These are phyloP conservation scores for Clonostachys byssicola DNA, from an alignment of 2,329 filamentous ascomycete species.

Conservation along the genomic window DNA sequence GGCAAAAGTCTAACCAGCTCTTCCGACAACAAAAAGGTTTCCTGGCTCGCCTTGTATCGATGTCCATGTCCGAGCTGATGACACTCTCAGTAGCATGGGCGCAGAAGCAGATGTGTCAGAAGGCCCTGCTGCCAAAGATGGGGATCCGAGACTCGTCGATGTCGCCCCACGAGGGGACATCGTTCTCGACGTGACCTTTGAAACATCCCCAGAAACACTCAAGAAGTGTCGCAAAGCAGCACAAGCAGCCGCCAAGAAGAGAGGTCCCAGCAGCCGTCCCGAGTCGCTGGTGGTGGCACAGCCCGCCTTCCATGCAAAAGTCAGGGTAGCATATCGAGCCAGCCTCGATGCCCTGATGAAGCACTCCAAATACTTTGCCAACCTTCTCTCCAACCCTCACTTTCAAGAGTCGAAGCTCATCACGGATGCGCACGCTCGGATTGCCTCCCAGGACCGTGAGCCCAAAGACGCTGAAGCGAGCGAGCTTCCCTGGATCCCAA, in stretches of 20 bases:
- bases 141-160: conserved; percentile 26
- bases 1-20: too few relatives aligned
- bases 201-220: conserved; percentile 49
- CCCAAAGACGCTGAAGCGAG: conserved; percentile 40
- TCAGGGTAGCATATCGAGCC: conserved; percentile 54
- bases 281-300: conserved; percentile 4
- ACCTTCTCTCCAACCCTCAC: conserved; percentile 57
- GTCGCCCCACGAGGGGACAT: conserved; percentile 59
- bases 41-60: too few relatives aligned
- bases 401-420: conserved; percentile 61
- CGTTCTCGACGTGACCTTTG: conserved; percentile 62
- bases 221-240: conserved; percentile 34
- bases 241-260: conserved; percentile 20
- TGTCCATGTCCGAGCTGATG: too few relatives aligned
- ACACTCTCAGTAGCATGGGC: too few relatives aligned
- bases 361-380: conserved; percentile 66
- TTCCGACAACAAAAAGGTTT: too few relatives aligned
- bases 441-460: conserved; percentile 40
- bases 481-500: conserved; percentile 59
- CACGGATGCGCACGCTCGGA: conserved; percentile 39
- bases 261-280: conserved; percentile 7
- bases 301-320: conserved; percentile 22
- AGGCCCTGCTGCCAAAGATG: too few relatives aligned
- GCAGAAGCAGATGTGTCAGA: too few relatives aligned
- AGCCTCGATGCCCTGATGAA: conserved; percentile 49